Evolutionary conservation across 1,284 basidiomycete genomes (phyloP).

Genomic region (Malassezia globosa): DNA sequence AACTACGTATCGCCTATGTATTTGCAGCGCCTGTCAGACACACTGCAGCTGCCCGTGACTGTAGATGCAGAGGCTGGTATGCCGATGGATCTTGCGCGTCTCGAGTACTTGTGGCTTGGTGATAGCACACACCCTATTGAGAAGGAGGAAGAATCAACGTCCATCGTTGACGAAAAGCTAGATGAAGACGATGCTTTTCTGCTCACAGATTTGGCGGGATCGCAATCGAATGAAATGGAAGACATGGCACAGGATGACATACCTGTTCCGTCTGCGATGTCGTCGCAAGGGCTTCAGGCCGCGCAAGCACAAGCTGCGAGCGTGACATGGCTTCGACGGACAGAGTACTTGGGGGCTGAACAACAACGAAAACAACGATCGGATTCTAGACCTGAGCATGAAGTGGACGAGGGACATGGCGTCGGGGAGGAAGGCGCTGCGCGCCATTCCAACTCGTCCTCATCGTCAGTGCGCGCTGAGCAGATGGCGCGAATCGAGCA

Average conservation of each 20-base stretch:
- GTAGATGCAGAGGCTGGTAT: slow-evolving; percentile 45
- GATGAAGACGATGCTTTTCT: slow-evolving; percentile 41
- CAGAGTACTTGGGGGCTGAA: slow-evolving; percentile 42
- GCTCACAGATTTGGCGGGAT: slow-evolving; percentile 22
- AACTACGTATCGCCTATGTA: slow-evolving; percentile 40
- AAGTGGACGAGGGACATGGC: slow-evolving; percentile 32
- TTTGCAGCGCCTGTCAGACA: slow-evolving; percentile 31
- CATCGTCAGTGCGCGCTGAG: slow-evolving; percentile 28
- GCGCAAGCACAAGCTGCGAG: slow-evolving; percentile 23
- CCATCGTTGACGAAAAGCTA: slow-evolving; percentile 20
- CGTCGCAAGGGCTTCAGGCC: not conserved
- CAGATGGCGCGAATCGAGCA: slow-evolving; percentile 38
- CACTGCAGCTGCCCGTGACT: slow-evolving; percentile 34
- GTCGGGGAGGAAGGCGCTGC: too few species aligned
- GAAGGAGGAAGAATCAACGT: not conserved
- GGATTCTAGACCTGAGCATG: slow-evolving; percentile 19
- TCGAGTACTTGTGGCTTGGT: slow-evolving; percentile 39
- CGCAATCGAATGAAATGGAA: not conserved
- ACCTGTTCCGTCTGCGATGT: not conserved
- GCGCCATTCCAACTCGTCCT: not conserved
- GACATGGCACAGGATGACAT: not conserved
- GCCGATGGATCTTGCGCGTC: slow-evolving; percentile 37
- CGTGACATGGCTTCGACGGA: slow-evolving; percentile 43
- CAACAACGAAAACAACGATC: slow-evolving; percentile 27
- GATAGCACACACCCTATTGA: slow-evolving; percentile 12